Conservation (phyloP, 345 rosid genomes). For the Rubroshorea leprosula region DNA sequence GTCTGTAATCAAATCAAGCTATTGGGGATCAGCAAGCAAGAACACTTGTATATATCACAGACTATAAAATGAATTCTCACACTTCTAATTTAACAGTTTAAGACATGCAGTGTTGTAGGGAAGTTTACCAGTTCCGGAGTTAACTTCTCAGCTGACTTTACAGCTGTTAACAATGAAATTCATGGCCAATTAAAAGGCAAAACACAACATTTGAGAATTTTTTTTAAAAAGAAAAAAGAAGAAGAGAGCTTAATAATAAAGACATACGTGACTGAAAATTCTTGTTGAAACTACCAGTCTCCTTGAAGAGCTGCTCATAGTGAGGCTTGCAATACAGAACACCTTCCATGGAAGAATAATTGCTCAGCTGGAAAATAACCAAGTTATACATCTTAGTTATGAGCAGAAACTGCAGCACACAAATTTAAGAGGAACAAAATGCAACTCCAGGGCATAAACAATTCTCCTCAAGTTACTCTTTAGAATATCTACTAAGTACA, state of each 20-base stretch:
- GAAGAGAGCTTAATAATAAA: conserved; percentile 11
- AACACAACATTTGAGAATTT: not conserved
- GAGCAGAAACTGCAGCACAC: conserved; percentile 9
- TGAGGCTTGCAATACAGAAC: conserved; percentile 95
- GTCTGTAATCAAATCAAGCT: conserved; percentile 51
- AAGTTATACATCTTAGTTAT: conserved; percentile 15
- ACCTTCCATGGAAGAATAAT: conserved; percentile 97
- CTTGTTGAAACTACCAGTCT: conserved; percentile 84
- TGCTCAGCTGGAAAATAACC: conserved; percentile 59
- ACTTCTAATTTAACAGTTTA: conserved; percentile 1
- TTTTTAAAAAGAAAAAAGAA: not conserved
- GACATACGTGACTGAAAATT: conserved; percentile 88
- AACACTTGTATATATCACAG: not conserved
- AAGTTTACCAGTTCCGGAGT: conserved; percentile 72
- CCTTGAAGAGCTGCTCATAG: conserved; percentile 97
- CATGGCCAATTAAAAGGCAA: conserved; percentile 18
- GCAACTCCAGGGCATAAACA: too few species aligned
- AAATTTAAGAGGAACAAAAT: too few species aligned
- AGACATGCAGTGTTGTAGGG: conserved; percentile 14
- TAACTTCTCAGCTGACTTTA: conserved; percentile 80
- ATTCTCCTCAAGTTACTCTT: too few species aligned
- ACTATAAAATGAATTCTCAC: conserved; percentile 4
- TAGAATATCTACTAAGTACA: too few species aligned
- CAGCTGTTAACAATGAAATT: conserved; percentile 56
- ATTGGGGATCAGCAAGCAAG: conserved; percentile 25